A percentile compares a stretch with the other conserved stretches of the same genome.
Evolutionary conservation across 2,329 filamentous ascomycete genomes (phyloP).

Genomic region (Colletotrichum siamense): DNA sequence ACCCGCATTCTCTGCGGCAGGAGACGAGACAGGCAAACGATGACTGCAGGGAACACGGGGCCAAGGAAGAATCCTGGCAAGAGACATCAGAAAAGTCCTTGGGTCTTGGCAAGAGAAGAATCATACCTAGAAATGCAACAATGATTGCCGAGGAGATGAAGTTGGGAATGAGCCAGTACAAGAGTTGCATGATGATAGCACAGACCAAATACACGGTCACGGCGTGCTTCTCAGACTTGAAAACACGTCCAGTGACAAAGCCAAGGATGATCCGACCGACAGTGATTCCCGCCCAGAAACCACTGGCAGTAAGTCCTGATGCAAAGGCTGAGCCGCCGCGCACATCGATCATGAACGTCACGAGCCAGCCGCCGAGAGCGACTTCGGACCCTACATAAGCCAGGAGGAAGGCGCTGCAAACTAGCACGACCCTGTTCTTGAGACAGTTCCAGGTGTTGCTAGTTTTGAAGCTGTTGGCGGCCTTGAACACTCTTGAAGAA

Average conservation of each 20-base stretch:
- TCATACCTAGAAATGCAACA: background rate
- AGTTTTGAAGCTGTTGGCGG: conserved; percentile 62
- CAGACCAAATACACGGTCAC: background rate
- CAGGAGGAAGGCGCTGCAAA: conserved; percentile 75
- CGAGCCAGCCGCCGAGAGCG: conserved; percentile 77
- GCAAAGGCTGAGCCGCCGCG: conserved; percentile 72
- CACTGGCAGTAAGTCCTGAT: conserved; percentile 76
- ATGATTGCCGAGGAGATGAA: background rate
- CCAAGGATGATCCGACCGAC: conserved; percentile 75
- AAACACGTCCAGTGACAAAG: conserved; percentile 73
- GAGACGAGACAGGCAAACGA: conserved; percentile 76
- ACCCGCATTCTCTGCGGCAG: conserved; percentile 78
- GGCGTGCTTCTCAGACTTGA: background rate
- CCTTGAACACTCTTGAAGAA: background rate
- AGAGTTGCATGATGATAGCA: background rate
- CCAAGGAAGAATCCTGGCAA: conserved; percentile 70
- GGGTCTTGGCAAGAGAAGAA: background rate
- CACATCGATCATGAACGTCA: conserved; percentile 82
- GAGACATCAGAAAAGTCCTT: background rate
- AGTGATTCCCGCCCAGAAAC: conserved; percentile 85
- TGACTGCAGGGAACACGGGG: conserved; percentile 76
- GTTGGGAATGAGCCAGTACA: background rate
- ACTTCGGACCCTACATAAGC: conserved; percentile 82
- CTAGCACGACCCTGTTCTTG: conserved; percentile 60
- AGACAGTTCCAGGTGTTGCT: conserved; percentile 64